Conservation (phyloP, 352 stramenopile species). For the Globisporangium barbulae region DNA sequence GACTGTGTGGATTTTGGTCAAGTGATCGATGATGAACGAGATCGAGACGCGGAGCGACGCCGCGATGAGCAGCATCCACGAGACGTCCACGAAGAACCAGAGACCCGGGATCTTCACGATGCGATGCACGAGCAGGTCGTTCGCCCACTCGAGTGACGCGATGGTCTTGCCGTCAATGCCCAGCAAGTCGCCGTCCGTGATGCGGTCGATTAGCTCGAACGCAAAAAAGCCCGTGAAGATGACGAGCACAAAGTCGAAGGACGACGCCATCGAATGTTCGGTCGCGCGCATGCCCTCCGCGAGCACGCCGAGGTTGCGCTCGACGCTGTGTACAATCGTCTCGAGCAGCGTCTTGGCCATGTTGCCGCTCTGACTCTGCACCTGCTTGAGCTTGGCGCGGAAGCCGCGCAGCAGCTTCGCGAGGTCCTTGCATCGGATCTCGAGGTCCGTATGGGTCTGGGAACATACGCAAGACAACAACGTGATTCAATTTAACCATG, state of each 20-base stretch:
- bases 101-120: slow-evolving; percentile 39
- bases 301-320: slow-evolving; percentile 61
- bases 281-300: slow-evolving; percentile 52
- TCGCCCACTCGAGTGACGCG: slow-evolving; percentile 49
- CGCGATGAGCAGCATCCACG: slow-evolving; percentile 47
- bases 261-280: slow-evolving; percentile 63
- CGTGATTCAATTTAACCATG: background rate
- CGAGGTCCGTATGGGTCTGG: slow-evolving; percentile 71
- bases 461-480: slow-evolving; percentile 17
- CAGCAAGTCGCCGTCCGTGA: slow-evolving; percentile 92
- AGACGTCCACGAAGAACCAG: slow-evolving; percentile 46
- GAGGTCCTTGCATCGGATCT: slow-evolving; percentile 91
- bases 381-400: slow-evolving; percentile 88
- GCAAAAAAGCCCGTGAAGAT: slow-evolving; percentile 91
- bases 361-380: slow-evolving; percentile 74
- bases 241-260: slow-evolving; percentile 87
- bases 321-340: slow-evolving; percentile 52
- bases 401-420: slow-evolving; percentile 91
- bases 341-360: slow-evolving; percentile 76
- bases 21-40: slow-evolving; percentile 33
- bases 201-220: slow-evolving; percentile 94
- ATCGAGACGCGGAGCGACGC: slow-evolving; percentile 29
- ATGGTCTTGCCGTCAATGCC: slow-evolving; percentile 46
- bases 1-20: slow-evolving; percentile 37
- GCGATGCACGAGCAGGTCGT: slow-evolving; percentile 37